phyloP scores from a whole-genome alignment of 345 rosid genomes.

The Erysimum cheiranthoides region DNA sequence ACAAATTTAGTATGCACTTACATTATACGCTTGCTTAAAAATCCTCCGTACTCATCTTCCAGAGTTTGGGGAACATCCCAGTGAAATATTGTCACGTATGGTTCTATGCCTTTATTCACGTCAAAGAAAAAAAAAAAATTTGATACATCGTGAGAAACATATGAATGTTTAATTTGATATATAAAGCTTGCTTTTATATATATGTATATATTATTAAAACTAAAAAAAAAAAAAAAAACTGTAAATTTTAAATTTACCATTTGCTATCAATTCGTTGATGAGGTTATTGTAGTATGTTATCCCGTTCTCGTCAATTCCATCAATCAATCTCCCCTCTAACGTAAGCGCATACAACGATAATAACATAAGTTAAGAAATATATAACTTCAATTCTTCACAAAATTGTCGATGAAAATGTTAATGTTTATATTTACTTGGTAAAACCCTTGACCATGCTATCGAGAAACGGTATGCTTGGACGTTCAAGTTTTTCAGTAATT shows the following conservation, averaged over 20 bases:
- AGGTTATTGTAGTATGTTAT: conserved; percentile 56
- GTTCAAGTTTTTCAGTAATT: conserved; percentile 45
- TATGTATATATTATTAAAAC: neutral
- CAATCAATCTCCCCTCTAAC: conserved; percentile 51
- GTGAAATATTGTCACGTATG: conserved; percentile 41
- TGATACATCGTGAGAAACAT: neutral
- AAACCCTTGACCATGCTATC: conserved; percentile 58
- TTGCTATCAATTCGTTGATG: conserved; percentile 40
- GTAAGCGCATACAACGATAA: neutral
- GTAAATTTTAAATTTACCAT: neutral
- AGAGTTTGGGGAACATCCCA: conserved; percentile 42
- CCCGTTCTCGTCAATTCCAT: conserved; percentile 53
- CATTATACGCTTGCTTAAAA: conserved; percentile 40
- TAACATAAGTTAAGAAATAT: no score
- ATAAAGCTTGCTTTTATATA: no score
- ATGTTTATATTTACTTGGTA: conserved; percentile 46
- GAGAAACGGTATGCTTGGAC: conserved; percentile 55
- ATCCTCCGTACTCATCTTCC: conserved; percentile 35
- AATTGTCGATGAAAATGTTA: neutral
- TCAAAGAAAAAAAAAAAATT: no score
- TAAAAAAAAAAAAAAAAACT: no score
- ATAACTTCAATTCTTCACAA: neutral
- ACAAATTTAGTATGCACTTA: no score
- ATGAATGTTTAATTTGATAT: neutral
- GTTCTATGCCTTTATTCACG: conserved; percentile 37